Evolutionary conservation across 176 grass and related monocot genomes (phyloP).

Genomic region (Dactylis glomerata): DNA sequence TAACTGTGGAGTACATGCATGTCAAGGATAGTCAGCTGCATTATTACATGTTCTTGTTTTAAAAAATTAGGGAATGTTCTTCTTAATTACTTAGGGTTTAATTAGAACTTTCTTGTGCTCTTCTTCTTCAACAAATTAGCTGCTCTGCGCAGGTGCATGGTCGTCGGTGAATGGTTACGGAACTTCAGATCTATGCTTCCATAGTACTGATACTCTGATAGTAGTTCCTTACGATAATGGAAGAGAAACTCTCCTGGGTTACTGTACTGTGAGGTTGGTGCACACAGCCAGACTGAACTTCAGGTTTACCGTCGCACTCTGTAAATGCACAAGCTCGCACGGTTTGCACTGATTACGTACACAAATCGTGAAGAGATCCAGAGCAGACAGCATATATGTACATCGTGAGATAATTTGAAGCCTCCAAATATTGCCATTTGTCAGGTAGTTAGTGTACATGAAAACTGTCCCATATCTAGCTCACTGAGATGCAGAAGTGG

Average conservation of each 20-base stretch:
- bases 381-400: no score
- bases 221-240: background rate
- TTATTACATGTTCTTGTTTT: no score
- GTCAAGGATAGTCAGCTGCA: no score
- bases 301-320: no score
- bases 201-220: no score
- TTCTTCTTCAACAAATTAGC: background rate
- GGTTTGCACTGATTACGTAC: background rate
- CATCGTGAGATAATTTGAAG: no score
- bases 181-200: background rate
- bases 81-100: no score
- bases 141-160: background rate
- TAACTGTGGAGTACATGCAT: no score
- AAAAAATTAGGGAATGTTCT: no score
- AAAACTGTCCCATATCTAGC: background rate
- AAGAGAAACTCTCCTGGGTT: background rate
- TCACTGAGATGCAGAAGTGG: background rate
- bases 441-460: constrained; percentile 3
- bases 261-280: background rate
- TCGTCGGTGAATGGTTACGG: background rate
- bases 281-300: background rate
- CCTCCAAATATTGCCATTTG: background rate
- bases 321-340: no score
- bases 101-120: no score
- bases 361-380: background rate